Conservation (phyloP, 495 filamentous ascomycete species). For the Lasiosphaeria hispida region DNA sequence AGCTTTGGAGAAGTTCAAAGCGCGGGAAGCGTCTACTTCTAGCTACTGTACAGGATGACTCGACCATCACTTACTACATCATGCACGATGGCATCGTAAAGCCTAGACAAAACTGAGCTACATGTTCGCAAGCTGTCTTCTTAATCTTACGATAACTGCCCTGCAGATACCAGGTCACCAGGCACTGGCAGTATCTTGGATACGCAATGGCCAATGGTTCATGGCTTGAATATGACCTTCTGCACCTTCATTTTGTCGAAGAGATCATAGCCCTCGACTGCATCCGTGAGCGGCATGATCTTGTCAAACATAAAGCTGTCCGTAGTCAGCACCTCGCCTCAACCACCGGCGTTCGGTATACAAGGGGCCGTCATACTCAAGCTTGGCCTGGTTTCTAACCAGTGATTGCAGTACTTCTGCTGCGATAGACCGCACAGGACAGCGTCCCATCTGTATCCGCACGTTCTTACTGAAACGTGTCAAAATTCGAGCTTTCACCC, state of each 20-base stretch:
- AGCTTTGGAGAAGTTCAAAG: conserved; percentile 42
- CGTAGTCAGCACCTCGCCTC: conserved; percentile 16
- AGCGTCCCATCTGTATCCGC: conserved; percentile 88
- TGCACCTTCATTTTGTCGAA: conserved; percentile 93
- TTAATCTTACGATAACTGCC: neutral
- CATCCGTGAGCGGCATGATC: conserved; percentile 82
- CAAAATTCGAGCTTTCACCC: conserved; percentile 3
- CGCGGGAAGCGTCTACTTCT: conserved; percentile 72
- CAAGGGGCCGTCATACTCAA: conserved; percentile 59
- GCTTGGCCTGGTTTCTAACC: conserved; percentile 74
- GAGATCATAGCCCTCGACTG: conserved; percentile 84
- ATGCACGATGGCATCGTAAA: conserved; percentile 95
- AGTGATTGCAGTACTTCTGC: conserved; percentile 72
- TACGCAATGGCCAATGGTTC: neutral
- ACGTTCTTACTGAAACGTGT: conserved; percentile 66
- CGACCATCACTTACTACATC: conserved; percentile 92
- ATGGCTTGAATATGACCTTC: conserved; percentile 67
- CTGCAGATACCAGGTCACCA: neutral
- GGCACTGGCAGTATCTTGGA: neutral
- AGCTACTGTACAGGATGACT: conserved; percentile 82
- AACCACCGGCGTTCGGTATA: neutral
- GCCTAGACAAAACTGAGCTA: conserved; percentile 79
- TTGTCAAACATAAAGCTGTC: conserved; percentile 88
- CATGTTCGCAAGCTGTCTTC: neutral
- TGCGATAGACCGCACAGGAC: conserved; percentile 85